Conservation (phyloP, 2,329 filamentous ascomycete species). For the Aspergillus ruber region DNA sequence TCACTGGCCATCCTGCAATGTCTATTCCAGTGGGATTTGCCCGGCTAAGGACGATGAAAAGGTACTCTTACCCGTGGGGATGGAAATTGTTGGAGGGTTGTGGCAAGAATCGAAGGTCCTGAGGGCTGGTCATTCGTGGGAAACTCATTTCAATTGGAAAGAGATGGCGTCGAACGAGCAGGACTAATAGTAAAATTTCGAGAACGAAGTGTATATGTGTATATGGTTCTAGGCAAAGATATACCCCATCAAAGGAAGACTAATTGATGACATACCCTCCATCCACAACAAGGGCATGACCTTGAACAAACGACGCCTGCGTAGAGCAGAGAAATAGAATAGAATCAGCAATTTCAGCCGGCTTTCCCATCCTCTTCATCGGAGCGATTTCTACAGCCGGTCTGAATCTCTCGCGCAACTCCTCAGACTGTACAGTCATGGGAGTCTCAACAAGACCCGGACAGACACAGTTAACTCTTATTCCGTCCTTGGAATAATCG, state of each 20-base stretch:
- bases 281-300: conserved; percentile 48
- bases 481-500: conserved; percentile 43
- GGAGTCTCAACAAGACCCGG: conserved; percentile 44
- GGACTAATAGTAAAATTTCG: not conserved
- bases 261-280: conserved; percentile 46
- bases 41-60: conserved; percentile 16
- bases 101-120: conserved; percentile 24
- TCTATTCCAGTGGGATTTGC: conserved; percentile 47
- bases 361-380: conserved; percentile 47
- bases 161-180: conserved; percentile 4
- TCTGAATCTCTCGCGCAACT: conserved; percentile 34
- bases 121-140: conserved; percentile 18
- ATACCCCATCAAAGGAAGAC: not conserved
- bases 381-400: conserved; percentile 44
- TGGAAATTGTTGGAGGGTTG: conserved; percentile 48
- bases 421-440: conserved; percentile 39
- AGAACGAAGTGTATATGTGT: not conserved
- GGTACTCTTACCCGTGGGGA: conserved; percentile 44
- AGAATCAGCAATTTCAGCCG: conserved; percentile 45
- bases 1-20: conserved; percentile 52
- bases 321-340: conserved; percentile 46
- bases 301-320: conserved; percentile 48
- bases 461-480: conserved; percentile 30
- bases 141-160: conserved; percentile 19
- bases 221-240: not conserved